Percentiles rank a stretch among this genome's conserved stretches.
Evolutionary conservation across 1,284 basidiomycete genomes (phyloP).

Genomic region (Veloboletus limbatus): DNA sequence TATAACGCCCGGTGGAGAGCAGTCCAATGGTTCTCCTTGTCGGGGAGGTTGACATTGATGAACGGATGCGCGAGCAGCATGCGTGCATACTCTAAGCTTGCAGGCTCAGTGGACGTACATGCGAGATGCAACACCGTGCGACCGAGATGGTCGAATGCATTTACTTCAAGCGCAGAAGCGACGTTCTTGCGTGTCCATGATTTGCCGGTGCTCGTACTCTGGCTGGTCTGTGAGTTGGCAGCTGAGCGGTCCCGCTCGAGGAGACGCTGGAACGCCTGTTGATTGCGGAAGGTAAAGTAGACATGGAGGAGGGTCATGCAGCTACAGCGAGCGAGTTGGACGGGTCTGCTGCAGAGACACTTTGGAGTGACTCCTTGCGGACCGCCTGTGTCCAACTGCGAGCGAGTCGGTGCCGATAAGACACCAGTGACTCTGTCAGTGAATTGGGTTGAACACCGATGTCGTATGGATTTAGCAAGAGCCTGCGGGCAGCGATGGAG

Average conservation of each 20-base stretch:
- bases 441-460: too few species aligned
- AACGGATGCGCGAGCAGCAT: constrained; percentile 77
- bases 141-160: constrained; percentile 70
- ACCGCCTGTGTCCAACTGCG: constrained; percentile 20
- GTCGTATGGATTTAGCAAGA: too few species aligned
- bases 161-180: constrained; percentile 55
- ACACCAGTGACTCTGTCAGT: constrained; percentile 11
- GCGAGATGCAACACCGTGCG: constrained; percentile 86
- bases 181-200: constrained; percentile 62
- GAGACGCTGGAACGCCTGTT: constrained; percentile 80
- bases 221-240: constrained; percentile 28
- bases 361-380: constrained; percentile 26
- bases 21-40: constrained; percentile 89
- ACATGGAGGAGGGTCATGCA: constrained; percentile 83
- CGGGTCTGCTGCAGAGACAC: constrained; percentile 26
- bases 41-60: constrained; percentile 80
- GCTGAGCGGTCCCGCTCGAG: constrained; percentile 47
- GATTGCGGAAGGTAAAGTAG: constrained; percentile 71
- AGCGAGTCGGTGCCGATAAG: constrained; percentile 16
- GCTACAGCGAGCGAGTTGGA: constrained; percentile 21
- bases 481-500: not conserved
- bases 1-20: constrained; percentile 91
- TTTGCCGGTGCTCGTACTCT: constrained; percentile 54
- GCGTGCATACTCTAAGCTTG: constrained; percentile 76
- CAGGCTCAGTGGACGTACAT: constrained; percentile 55